These are phyloP conservation scores for Drechslerella stenobrocha DNA, from an alignment of 2,329 filamentous ascomycete species.

Conservation along the genomic window DNA sequence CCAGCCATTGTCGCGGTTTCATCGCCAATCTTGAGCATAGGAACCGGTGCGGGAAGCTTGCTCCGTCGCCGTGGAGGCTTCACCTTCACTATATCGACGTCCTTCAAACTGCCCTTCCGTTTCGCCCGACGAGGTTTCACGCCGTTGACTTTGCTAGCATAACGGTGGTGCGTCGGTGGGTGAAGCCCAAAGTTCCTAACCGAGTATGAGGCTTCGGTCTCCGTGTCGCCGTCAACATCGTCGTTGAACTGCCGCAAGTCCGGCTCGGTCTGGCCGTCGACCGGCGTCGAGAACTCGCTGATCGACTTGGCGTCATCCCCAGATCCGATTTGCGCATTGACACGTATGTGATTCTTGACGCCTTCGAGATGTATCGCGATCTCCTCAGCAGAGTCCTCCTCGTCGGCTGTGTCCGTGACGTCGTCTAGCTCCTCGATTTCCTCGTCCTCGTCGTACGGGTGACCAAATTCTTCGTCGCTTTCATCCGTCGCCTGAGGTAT, in stretches of 20 bases:
- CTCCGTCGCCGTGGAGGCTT: conserved; percentile 58
- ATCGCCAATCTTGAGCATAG: conserved; percentile 96
- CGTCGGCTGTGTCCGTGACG: conserved; percentile 51
- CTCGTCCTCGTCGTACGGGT: conserved; percentile 57
- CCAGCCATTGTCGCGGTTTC: conserved; percentile 87
- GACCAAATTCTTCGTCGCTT: conserved; percentile 60
- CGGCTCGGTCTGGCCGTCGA: conserved; percentile 27
- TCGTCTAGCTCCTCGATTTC: conserved; percentile 55
- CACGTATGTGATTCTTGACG: conserved; percentile 37
- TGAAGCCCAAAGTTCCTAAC: conserved; percentile 40
- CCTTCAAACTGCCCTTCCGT: conserved; percentile 13
- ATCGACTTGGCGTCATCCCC: conserved; percentile 37
- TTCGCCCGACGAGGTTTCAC: conserved; percentile 17
- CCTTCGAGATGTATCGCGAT: conserved; percentile 48
- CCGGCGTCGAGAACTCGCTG: conserved; percentile 41
- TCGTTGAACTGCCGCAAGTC: conserved; percentile 46
- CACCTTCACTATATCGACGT: conserved; percentile 49
- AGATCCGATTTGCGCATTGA: conserved; percentile 41
- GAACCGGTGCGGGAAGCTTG: conserved; percentile 88
- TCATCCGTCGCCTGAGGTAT: conserved; percentile 58
- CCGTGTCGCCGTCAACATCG: conserved; percentile 45
- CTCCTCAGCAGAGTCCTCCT: conserved; percentile 53
- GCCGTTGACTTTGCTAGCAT: conserved; percentile 44
- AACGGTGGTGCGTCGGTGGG: conserved; percentile 38
- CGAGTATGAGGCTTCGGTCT: conserved; percentile 47